phyloP scores from a whole-genome alignment of 2,329 filamentous ascomycete species.

The Paecilomyces dactylethromorphus region DNA sequence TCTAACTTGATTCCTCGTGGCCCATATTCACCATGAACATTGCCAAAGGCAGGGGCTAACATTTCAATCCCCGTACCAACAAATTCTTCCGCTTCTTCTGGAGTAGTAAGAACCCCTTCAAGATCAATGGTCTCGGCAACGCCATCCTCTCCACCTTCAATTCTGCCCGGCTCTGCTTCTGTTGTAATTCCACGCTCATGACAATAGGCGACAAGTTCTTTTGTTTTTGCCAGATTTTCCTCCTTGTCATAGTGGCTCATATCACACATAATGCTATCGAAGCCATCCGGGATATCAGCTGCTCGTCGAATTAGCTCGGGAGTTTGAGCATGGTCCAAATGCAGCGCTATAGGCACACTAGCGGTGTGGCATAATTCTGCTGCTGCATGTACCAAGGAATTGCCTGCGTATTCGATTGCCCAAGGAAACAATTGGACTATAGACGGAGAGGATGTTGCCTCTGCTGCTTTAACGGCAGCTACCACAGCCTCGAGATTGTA shows the following conservation, averaged over 20 bases:
- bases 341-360: slow-evolving; percentile 54
- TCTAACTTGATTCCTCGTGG: too few relatives aligned
- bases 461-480: slow-evolving; percentile 62
- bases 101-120: slow-evolving; percentile 59
- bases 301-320: slow-evolving; percentile 56
- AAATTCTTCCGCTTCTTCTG: slow-evolving; percentile 64
- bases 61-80: slow-evolving; percentile 66
- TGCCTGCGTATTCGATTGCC: slow-evolving; percentile 61
- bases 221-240: slow-evolving; percentile 61
- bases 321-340: slow-evolving; percentile 62
- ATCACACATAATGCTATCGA: slow-evolving; percentile 71
- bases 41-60: slow-evolving; percentile 69
- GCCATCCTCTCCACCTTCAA: slow-evolving; percentile 69
- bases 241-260: slow-evolving; percentile 67
- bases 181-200: slow-evolving; percentile 60
- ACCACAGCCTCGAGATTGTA: slow-evolving; percentile 68
- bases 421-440: slow-evolving; percentile 71
- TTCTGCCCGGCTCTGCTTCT: slow-evolving; percentile 65
- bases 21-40: slow-evolving; percentile 69
- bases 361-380: slow-evolving; percentile 51
- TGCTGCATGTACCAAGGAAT: slow-evolving; percentile 49
- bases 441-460: slow-evolving; percentile 58
- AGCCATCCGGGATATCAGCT: slow-evolving; percentile 53
- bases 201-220: slow-evolving; percentile 57
- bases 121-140: slow-evolving; percentile 60